Evolutionary conservation across 371 early-diverging fungal species (phyloP), one percentile per base, ranked within the genome.

Genomic region (Mortierella sp.): DNA sequence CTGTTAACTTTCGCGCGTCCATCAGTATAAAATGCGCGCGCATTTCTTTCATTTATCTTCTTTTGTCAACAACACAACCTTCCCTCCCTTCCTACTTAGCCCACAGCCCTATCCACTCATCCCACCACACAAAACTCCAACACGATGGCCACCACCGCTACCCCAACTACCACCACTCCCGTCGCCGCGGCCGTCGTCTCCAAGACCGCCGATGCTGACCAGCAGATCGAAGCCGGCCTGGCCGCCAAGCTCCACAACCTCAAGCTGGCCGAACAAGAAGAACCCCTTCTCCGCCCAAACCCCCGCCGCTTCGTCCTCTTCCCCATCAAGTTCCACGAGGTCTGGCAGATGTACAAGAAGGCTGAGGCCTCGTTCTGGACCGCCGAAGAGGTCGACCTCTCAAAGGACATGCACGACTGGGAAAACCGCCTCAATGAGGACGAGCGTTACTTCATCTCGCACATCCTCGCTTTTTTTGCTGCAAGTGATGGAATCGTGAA

Each of bases 281-380:
- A 88, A 70, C 87, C 87, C 40, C 74, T 88, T 24, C 85, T 88
- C 48, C 72, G 85, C 66, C 91, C 93, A 31, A 96, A 95, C 88
- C 93, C 95, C 22, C 92, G 92, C 79, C 93, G 98, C 47, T 97
- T 98, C 83, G 96, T 96, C 53, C 91, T 99, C 65, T 99, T 97
- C 90, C 99, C 99, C 50, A 97, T 99, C 88, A 93, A 96, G 87
- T 97, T 96, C 90, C 93, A 95, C 75, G 97, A 98, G 85, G 95
- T 95, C 79, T 99, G 99, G 99, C 93, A 96, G 74, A 94, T 99
- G 92, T 99, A 99, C 93, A 99, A 99, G 87, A 99, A 99, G 89
- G 99, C 99, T 74, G 99, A 97, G 83, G 98, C 99, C 9, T 95
- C 96, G 24, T 99, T 99, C 93, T 99, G 99, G 99, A 99, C 99